phyloP scores from a whole-genome alignment of 2,329 filamentous ascomycete genomes.

The Chalaropsis ovoidea region DNA sequence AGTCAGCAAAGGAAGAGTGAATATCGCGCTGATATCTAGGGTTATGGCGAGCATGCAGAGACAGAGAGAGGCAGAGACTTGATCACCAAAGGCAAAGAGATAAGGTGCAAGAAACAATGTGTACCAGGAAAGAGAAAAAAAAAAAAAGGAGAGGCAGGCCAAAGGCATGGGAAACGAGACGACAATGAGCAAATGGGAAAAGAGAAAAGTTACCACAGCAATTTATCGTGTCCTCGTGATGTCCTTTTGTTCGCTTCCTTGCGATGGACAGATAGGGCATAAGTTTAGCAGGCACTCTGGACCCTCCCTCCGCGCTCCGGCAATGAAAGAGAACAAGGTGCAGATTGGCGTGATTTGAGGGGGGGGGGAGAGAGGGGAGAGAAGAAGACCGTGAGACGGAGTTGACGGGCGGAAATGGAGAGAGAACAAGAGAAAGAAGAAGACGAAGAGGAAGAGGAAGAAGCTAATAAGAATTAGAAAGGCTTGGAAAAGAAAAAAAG shows the following conservation, averaged over 20 bases:
- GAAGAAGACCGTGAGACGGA: background rate
- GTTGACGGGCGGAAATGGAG: background rate
- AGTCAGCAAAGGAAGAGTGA: too few relatives aligned
- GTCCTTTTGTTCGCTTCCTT: slow-evolving; percentile 4
- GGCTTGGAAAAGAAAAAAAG: background rate
- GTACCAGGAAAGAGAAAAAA: too few relatives aligned
- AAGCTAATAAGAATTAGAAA: background rate
- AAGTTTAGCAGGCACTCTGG: background rate
- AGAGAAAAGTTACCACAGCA: background rate
- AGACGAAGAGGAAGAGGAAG: background rate
- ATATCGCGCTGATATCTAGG: too few relatives aligned
- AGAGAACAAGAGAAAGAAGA: background rate
- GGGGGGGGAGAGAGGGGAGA: background rate
- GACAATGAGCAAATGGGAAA: background rate
- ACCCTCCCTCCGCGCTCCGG: too few relatives aligned
- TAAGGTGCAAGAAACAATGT: too few relatives aligned
- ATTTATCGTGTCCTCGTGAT: slow-evolving; percentile 14
- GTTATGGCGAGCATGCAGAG: too few relatives aligned
- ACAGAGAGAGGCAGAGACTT: too few relatives aligned
- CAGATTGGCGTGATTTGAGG: background rate
- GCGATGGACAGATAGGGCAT: background rate
- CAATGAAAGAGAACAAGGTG: slow-evolving; percentile 3
- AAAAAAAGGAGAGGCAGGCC: background rate
- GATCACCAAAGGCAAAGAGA: too few relatives aligned
- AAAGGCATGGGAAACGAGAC: background rate